A percentile compares a stretch with the other conserved stretches of the same genome.
phyloP scores from a whole-genome alignment of 2,329 filamentous ascomycete species.

The Scolecobasidium constrictum region DNA sequence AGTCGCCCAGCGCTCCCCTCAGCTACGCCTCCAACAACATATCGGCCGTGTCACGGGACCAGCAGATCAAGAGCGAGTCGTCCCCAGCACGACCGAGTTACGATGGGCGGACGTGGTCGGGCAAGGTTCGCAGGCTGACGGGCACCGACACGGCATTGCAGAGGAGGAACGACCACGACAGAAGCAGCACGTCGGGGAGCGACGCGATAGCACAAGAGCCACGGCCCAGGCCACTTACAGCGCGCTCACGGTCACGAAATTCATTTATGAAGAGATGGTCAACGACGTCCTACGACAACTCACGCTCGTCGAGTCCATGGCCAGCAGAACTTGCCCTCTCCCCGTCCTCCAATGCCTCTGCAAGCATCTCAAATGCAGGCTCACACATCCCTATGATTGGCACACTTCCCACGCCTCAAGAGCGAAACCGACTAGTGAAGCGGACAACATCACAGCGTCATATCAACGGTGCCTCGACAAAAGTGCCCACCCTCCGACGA shows the following conservation, averaged over 20 bases:
- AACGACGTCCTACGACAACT: constrained; percentile 52
- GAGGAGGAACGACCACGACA: constrained; percentile 6
- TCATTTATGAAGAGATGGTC: constrained; percentile 65
- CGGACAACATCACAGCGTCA: constrained; percentile 49
- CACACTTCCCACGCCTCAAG: constrained; percentile 27
- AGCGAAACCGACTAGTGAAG: constrained; percentile 71
- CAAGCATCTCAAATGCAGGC: constrained; percentile 33
- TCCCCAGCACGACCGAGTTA: background rate
- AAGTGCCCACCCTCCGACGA: constrained; percentile 55
- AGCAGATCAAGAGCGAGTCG: background rate
- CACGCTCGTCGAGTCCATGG: constrained; percentile 54
- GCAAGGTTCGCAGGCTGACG: constrained; percentile 7
- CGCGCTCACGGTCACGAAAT: constrained; percentile 27
- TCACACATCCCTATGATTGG: constrained; percentile 55
- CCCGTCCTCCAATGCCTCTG: constrained; percentile 48
- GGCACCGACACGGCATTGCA: constrained; percentile 6
- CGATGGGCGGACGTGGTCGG: constrained; percentile 8
- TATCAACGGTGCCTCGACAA: constrained; percentile 37
- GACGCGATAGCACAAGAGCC: constrained; percentile 6
- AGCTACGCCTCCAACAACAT: background rate
- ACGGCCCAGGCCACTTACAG: constrained; percentile 9
- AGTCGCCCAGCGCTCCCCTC: background rate
- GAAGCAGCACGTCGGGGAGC: constrained; percentile 1
- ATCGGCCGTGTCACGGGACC: background rate
- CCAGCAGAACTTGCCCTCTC: constrained; percentile 55